These are phyloP conservation scores for Pseudogymnoascus pannorum DNA, from an alignment of 2,329 filamentous ascomycete species.

Conservation along the genomic window DNA sequence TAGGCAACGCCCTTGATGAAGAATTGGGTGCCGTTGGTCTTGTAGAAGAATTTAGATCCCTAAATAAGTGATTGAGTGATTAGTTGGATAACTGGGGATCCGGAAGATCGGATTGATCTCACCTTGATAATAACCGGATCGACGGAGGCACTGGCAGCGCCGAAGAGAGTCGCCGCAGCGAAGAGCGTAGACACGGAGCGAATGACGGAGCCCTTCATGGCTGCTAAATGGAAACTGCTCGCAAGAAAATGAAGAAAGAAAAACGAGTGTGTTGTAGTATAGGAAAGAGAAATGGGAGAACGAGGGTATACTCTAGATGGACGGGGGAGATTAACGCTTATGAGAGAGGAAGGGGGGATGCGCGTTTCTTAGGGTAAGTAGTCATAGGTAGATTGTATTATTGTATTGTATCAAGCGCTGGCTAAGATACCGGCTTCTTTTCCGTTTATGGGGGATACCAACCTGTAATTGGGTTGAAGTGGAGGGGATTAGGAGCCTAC, in stretches of 20 bases:
- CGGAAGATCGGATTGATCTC: conserved; percentile 4
- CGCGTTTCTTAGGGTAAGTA: background rate
- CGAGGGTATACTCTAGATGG: too few species aligned
- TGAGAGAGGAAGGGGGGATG: background rate
- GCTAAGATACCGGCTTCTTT: background rate
- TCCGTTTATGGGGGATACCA: background rate
- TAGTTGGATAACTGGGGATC: background rate
- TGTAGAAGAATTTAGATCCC: conserved; percentile 32
- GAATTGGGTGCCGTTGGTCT: conserved; percentile 63
- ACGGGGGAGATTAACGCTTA: background rate
- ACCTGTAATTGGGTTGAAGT: background rate
- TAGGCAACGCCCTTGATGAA: conserved; percentile 94
- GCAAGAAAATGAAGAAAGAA: background rate
- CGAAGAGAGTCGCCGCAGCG: conserved; percentile 41
- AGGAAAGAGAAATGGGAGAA: background rate
- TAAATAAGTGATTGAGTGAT: conserved; percentile 3
- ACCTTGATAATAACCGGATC: conserved; percentile 43
- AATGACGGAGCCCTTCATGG: background rate
- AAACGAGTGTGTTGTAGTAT: background rate
- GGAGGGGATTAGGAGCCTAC: background rate
- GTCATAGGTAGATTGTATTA: background rate
- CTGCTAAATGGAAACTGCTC: background rate
- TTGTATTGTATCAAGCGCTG: background rate
- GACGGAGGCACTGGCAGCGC: conserved; percentile 43
- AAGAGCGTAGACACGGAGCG: conserved; percentile 30